A percentile compares a stretch with the other conserved stretches of the same genome.
Conservation (phyloP, 768 basidiomycete species). For the Cyclocybe aegerita region DNA sequence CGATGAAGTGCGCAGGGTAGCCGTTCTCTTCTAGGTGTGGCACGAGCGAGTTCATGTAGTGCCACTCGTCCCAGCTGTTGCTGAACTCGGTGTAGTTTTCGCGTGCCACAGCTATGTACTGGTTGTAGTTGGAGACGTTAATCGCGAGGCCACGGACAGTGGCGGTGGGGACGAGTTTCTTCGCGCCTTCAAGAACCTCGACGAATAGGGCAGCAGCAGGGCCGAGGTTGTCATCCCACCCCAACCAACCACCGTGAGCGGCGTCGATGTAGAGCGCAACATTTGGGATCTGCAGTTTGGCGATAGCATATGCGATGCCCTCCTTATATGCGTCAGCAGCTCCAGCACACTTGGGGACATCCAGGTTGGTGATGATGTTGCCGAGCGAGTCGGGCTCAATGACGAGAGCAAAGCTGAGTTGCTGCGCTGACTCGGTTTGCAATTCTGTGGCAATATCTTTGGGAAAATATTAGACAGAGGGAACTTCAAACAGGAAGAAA, state of each 20-base stretch:
- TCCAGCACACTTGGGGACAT: constrained; percentile 27
- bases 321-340: constrained; percentile 27
- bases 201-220: constrained; percentile 28
- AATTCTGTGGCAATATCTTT: constrained; percentile 17
- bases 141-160: constrained; percentile 30
- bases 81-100: constrained; percentile 23
- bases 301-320: constrained; percentile 26
- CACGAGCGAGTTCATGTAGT: constrained; percentile 27
- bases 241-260: constrained; percentile 34
- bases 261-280: constrained; percentile 30
- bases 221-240: constrained; percentile 29
- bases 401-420: constrained; percentile 24
- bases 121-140: constrained; percentile 35
- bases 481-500: background rate
- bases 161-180: constrained; percentile 21
- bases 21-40: constrained; percentile 28
- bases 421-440: constrained; percentile 14
- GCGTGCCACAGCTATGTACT: constrained; percentile 21
- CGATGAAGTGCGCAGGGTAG: constrained; percentile 34
- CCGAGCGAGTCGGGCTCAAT: constrained; percentile 34
- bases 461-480: background rate
- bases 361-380: constrained; percentile 28
- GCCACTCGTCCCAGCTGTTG: constrained; percentile 29
- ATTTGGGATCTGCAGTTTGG: constrained; percentile 24
- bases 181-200: constrained; percentile 25